Evolutionary conservation across 306 rosid genomes (phyloP), one percentile per base, ranked within the genome.

Genomic region (Pachyrhizus erosus): DNA sequence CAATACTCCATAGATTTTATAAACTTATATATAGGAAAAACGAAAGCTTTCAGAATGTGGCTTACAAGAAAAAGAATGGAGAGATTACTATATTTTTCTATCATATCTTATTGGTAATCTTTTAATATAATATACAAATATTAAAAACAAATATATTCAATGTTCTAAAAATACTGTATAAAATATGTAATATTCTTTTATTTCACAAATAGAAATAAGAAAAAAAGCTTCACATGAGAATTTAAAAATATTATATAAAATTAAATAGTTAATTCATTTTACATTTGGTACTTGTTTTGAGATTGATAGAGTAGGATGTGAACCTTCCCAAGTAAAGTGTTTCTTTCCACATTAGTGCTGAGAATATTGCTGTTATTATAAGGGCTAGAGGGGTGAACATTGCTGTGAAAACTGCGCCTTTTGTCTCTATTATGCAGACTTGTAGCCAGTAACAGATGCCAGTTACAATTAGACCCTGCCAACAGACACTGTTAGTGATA

Each of bases 371-470:
- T 37, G 98, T 93, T 18, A 93, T 86, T 20, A 93, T 79, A 0
- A 95, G 92, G 10, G 98, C 88, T 5, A 95, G 79, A 37, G 98
- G 98, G 45, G 98, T 91, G 84, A 95, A 95, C 90, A 89, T 85
- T 37, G 98, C 88, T 5, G 93, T 93, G 87, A 95, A 95, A 57
- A 95, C 97, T 15, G 98, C 89, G 67, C 98, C 98, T 87, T 87
- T 91, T 42, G 82, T 90, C 90, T 95, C 96, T 78, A 95, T 90
- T 1, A 70, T 81, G 90, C 97, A 95, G 7, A 91, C 92, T 95
- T 93, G 98, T 11, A 95, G 82, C 98, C 98, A 95, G 66, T 95
- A 93, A 10, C 96, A 86, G 29, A 93, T 86, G 21, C 87, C 98
- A 9, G 98, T 88, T 15, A 91, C 98, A 27, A 95, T 70, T 74